Base-by-base conservation (phyloP, 2,329 filamentous ascomycete species). In the Bipolaris oryzae region DNA sequence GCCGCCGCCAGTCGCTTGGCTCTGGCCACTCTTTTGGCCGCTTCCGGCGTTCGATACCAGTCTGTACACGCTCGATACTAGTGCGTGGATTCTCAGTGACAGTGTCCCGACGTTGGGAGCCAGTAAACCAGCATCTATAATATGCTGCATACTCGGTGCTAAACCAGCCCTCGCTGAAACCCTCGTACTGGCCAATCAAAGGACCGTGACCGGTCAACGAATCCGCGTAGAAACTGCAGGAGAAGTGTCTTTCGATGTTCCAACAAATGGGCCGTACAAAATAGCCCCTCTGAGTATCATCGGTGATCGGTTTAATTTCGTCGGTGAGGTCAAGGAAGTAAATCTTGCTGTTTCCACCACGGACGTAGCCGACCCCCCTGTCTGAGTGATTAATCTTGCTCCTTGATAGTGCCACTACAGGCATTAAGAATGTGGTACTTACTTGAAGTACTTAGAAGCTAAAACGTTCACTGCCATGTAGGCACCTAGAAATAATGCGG, bases 211-310 rank as follows among this genome's bases (percentile, higher is more conserved):
- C 59, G 13, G 38, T 34, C 1, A 38, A 49, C 1, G 50, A 20
- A 11, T 50, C 42, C 25, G 48, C 48, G 31, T 57, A 62, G 43
- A 62, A 62, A 18, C 51, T 54, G 47, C 59, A 62, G 1, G 20
- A 20, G 20, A 52, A 33, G 1, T 15, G 34, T 25, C 20, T 1
- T n/a, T 48, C 50, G 15, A 62, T 35, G 13, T 51, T 46, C 28
- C 45, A 60, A 38, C 42, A 49, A 2, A 41, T 21, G 0, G 59
- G 59, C 1, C 45, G 18, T 31, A 57, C 39, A 47, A 48, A 57
- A n/a, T 47, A 42, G 52, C 44, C 58, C 16, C 53, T 10, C 7
- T 43, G 23, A 21, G 41, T 44, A 15, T 50, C 38, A 7, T 5
- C 5, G 3, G 38, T 47, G 41, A 62, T 60, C n/a, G 47, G 18